These are phyloP conservation scores for Glebionis coronaria DNA, from an alignment of 129 eudicot species.

Conservation along the genomic window DNA sequence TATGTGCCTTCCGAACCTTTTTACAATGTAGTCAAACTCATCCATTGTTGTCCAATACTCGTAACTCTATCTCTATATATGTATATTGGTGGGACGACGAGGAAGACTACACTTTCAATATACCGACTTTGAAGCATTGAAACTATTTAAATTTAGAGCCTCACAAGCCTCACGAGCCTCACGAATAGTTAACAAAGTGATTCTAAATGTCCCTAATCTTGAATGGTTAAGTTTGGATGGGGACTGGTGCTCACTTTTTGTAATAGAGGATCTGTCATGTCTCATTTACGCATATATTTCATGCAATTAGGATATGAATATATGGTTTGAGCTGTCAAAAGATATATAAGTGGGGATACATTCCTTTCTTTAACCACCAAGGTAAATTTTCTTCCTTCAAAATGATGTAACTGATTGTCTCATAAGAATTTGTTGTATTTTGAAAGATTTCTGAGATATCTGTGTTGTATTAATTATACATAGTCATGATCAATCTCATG, in stretches of 20 bases:
- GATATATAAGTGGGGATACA: neutral
- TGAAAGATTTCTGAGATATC: neutral
- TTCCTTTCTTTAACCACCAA: neutral
- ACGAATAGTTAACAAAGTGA: neutral
- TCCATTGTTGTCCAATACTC: no score
- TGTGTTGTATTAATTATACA: no score
- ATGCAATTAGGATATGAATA: neutral
- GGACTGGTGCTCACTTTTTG: neutral
- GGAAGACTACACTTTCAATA: conserved; percentile 5
- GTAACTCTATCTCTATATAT: no score
- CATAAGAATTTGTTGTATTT: neutral
- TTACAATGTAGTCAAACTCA: no score
- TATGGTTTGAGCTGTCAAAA: conserved; percentile 1
- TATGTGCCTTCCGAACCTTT: no score
- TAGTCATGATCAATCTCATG: no score
- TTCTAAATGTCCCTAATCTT: conserved; percentile 21
- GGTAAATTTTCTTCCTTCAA: neutral
- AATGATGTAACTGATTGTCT: no score
- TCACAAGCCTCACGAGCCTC: no score
- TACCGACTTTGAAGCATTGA: conserved; percentile 21
- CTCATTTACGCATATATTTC: neutral
- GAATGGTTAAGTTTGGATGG: conserved; percentile 6
- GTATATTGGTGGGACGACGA: no score
- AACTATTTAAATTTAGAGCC: neutral
- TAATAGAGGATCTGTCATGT: conserved; percentile 4